Base-by-base conservation (phyloP, 2,329 filamentous ascomycete genomes). In the Ophiostoma australiae region DNA sequence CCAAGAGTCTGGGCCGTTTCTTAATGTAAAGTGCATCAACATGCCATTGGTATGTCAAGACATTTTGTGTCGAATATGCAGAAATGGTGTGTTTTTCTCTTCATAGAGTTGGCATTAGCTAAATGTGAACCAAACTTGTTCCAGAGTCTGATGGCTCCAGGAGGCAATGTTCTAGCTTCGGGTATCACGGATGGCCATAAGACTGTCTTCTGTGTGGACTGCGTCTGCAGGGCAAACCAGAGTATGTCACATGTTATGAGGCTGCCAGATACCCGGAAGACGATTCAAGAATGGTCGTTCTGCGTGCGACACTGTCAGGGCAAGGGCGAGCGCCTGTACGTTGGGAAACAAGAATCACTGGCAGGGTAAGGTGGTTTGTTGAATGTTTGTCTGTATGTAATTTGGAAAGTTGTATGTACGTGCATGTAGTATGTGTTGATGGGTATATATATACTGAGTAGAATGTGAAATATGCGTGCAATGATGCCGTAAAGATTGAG, bases 1-100 rank as follows among this genome's bases (percentile, higher is more conserved):
- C 52, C 52, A 58, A 58, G 52, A 58, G n/a, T 58, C 52, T 58
- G n/a, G 52, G 23, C 52, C 52, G 52, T 58, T 58, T 58, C 52
- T 58, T 58, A n/a, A 10, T 58, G 23, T 27, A 3, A 27, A n/a
- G 27, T 13, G 3, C 52, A 58, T 27, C 52, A 58, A 27, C 23
- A 27, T 27, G 52, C 23, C n/a, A 27, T 27, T 58, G 4, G n/a
- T 23, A 15, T 31, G 23, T 58, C 23, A 27, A 48, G 23, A 27
- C 52, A 27, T 11, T 23, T 13, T 58, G 17, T 31, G 11, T 58
- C 23, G 31, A 58, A 31, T 11, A n/a, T 11, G 11, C 10, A 58
- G 23, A 13, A 58, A 58, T 58, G n/a, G n/a, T 15, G 52, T 58
- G 52, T 27, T 58, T 58, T 58, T 58, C 2, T 27, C 10, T 31